These are phyloP conservation scores for Secale cereale DNA, from an alignment of 176 grass and related monocot genomes.

Conservation along the genomic window DNA sequence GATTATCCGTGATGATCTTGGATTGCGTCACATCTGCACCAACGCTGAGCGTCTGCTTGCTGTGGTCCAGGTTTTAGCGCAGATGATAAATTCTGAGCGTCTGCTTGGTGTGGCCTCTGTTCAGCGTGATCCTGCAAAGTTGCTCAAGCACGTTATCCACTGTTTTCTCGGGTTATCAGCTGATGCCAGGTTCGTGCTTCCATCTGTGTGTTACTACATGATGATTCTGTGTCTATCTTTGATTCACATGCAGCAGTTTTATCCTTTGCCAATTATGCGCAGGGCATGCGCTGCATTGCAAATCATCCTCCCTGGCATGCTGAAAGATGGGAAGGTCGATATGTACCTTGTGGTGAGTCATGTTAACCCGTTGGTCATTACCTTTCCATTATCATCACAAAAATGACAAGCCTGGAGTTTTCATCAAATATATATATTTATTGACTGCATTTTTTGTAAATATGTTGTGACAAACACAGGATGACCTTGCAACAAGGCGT, in stretches of 20 bases:
- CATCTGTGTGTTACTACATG: conserved; percentile 5
- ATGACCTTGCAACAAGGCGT: conserved; percentile 79
- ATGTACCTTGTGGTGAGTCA: conserved; percentile 69
- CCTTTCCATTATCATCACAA: not conserved
- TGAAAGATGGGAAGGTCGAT: conserved; percentile 89
- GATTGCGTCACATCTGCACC: conserved; percentile 87
- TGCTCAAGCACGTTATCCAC: conserved; percentile 88
- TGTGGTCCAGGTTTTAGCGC: no score
- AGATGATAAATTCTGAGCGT: conserved; percentile 42
- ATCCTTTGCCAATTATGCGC: not conserved
- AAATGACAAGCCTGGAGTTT: not conserved
- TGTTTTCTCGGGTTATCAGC: conserved; percentile 94
- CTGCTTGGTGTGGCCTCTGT: conserved; percentile 68
- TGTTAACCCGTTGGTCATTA: not conserved
- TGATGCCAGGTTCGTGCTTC: conserved; percentile 58
- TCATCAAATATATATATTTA: not conserved
- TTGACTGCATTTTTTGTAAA: no score
- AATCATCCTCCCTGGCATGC: conserved; percentile 65
- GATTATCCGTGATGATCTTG: conserved; percentile 93
- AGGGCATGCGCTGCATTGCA: conserved; percentile 92
- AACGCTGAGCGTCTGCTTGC: no score
- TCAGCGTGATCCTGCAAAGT: conserved; percentile 84
- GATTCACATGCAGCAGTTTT: not conserved
- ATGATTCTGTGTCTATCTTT: not conserved
- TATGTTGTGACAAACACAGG: conserved; percentile 40